Conservation (phyloP, 2,329 filamentous ascomycete species). For the Balansia obtecta region DNA sequence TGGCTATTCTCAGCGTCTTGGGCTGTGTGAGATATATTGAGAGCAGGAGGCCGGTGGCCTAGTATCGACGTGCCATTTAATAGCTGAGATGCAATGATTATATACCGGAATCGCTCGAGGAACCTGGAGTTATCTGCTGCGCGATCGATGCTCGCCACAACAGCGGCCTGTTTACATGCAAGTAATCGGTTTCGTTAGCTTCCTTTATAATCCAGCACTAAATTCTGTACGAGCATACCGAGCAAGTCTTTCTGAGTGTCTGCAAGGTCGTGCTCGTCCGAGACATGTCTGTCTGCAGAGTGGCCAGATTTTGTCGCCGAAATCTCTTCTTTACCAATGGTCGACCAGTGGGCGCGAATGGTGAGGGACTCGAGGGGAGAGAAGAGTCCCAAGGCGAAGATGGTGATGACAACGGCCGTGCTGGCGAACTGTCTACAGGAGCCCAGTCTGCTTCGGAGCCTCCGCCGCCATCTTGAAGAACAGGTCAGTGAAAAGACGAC, state of each 20-base stretch:
- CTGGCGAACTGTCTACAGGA: constrained; percentile 24
- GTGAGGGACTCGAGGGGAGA: constrained; percentile 33
- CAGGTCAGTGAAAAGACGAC: constrained; percentile 3
- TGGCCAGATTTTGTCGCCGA: constrained; percentile 32
- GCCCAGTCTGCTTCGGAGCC: constrained; percentile 34
- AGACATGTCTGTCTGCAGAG: constrained; percentile 28
- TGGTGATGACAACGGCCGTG: constrained; percentile 16
- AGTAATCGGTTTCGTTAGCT: not conserved
- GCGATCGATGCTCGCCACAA: constrained; percentile 60
- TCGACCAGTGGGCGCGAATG: constrained; percentile 44
- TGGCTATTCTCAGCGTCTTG: constrained; percentile 10
- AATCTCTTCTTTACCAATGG: constrained; percentile 42
- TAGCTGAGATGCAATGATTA: constrained; percentile 82
- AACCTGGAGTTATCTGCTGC: constrained; percentile 75
- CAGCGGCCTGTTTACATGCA: constrained; percentile 39
- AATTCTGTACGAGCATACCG: constrained; percentile 25
- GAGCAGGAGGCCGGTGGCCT: constrained; percentile 17
- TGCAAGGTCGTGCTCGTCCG: constrained; percentile 24
- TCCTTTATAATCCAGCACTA: not conserved
- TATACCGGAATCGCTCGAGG: constrained; percentile 85
- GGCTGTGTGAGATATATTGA: constrained; percentile 8
- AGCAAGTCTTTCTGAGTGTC: constrained; percentile 36
- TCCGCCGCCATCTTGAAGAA: constrained; percentile 33
- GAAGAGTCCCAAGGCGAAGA: constrained; percentile 21
- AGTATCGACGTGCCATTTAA: constrained; percentile 56